phyloP scores from a whole-genome alignment of 169 alveolate genomes.

The Eimeria zaria region DNA sequence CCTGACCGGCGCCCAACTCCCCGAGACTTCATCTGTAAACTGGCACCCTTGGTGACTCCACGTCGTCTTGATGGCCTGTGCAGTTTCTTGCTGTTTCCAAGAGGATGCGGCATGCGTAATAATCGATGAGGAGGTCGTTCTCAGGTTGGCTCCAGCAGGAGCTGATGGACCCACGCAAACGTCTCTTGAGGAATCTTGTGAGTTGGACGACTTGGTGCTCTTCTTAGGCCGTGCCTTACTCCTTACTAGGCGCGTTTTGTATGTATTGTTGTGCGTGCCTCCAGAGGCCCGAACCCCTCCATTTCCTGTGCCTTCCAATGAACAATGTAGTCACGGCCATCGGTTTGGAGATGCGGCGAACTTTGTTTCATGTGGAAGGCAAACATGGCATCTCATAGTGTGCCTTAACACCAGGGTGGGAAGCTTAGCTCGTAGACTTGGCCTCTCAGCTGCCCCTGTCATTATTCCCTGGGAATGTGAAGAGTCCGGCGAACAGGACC shows the following conservation, averaged over 20 bases:
- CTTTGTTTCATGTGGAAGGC: slow-evolving; percentile 36
- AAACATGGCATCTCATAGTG: slow-evolving; percentile 3
- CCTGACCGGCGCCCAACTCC: background rate
- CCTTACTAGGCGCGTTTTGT: slow-evolving; percentile 63
- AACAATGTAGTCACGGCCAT: background rate
- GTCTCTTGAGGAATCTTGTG: background rate
- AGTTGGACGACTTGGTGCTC: slow-evolving; percentile 28
- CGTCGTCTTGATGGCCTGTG: slow-evolving; percentile 50
- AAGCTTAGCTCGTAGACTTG: slow-evolving; percentile 41
- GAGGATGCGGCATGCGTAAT: slow-evolving; percentile 71
- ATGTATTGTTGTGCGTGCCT: slow-evolving; percentile 60
- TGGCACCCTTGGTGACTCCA: background rate
- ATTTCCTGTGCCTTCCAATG: background rate
- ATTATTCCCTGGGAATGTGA: slow-evolving; percentile 38
- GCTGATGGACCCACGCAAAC: background rate
- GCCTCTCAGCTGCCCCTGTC: slow-evolving; percentile 31
- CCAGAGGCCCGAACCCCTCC: background rate
- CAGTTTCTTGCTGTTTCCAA: slow-evolving; percentile 19
- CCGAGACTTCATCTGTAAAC: background rate
- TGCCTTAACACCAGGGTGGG: slow-evolving; percentile 37
- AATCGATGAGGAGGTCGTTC: slow-evolving; percentile 15
- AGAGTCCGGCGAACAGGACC: background rate
- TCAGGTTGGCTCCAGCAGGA: slow-evolving; percentile 1
- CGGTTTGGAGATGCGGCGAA: slow-evolving; percentile 61
- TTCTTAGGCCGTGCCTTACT: slow-evolving; percentile 64